Conservation (phyloP, 257 asterid species). For the Capsicum baccatum region DNA sequence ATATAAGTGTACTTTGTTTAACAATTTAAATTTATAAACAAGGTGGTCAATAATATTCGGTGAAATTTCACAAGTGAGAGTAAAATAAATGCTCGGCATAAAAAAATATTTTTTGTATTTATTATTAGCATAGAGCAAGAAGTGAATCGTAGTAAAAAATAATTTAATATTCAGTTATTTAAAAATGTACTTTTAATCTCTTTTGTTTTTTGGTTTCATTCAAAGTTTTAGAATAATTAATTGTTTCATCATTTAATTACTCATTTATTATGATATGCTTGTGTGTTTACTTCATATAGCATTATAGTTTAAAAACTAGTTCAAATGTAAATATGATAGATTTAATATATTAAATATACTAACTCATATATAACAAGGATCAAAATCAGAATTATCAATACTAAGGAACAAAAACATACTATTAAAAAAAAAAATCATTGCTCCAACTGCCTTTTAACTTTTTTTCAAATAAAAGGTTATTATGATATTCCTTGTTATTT, state of each 20-base stretch:
- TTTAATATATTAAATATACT: background rate
- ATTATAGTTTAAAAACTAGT: background rate
- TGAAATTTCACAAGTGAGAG: too few relatives aligned
- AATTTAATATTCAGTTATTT: background rate
- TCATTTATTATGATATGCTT: background rate
- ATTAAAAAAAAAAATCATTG: background rate
- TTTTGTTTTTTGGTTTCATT: background rate
- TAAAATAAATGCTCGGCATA: too few relatives aligned
- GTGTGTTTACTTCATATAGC: too few relatives aligned
- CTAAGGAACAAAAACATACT: background rate
- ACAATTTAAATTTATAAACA: too few relatives aligned
- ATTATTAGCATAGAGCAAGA: too few relatives aligned
- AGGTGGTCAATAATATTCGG: too few relatives aligned
- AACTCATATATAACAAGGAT: background rate
- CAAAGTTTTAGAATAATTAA: background rate
- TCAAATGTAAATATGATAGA: background rate
- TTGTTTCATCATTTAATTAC: background rate
- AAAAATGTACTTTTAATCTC: background rate
- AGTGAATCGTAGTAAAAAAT: too few relatives aligned
- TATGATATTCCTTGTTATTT: background rate
- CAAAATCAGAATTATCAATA: background rate
- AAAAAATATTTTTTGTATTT: too few relatives aligned
- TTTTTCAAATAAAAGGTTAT: background rate
- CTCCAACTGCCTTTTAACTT: background rate
- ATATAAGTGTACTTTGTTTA: too few relatives aligned